Conservation (phyloP, 2,329 filamentous ascomycete species). For the Botrytis paeoniae region DNA sequence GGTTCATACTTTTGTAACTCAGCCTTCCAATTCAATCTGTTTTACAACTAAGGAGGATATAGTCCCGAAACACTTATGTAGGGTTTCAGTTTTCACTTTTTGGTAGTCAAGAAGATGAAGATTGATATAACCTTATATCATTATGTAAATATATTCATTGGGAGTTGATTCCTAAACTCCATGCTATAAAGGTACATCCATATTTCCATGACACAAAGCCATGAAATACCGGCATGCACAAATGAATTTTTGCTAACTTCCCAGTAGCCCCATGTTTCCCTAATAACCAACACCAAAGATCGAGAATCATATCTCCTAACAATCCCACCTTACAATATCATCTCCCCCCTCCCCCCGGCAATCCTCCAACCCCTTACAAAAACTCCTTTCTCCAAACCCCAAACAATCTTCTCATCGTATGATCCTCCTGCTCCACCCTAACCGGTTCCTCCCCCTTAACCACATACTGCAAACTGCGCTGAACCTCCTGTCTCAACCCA, state of each 20-base stretch:
- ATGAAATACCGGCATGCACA: neutral
- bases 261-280: fast-evolving
- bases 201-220: neutral
- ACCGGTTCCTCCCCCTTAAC: neutral
- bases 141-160: neutral
- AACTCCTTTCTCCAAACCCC: neutral
- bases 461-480: neutral
- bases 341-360: neutral
- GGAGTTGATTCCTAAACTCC: neutral
- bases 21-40: neutral
- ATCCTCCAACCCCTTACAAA: neutral
- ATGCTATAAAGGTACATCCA: neutral
- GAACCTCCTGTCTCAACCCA: neutral
- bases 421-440: neutral
- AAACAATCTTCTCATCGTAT: neutral
- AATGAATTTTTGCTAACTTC: neutral
- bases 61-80: neutral
- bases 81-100: neutral
- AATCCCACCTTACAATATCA: neutral
- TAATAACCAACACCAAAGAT: neutral
- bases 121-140: neutral
- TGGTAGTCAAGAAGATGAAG: neutral
- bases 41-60: neutral
- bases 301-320: neutral
- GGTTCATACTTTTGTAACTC: neutral